A percentile compares a stretch with the other conserved stretches of the same genome.
phyloP scores from a whole-genome alignment of 1,284 basidiomycete genomes.

The Trametes pubescens region DNA sequence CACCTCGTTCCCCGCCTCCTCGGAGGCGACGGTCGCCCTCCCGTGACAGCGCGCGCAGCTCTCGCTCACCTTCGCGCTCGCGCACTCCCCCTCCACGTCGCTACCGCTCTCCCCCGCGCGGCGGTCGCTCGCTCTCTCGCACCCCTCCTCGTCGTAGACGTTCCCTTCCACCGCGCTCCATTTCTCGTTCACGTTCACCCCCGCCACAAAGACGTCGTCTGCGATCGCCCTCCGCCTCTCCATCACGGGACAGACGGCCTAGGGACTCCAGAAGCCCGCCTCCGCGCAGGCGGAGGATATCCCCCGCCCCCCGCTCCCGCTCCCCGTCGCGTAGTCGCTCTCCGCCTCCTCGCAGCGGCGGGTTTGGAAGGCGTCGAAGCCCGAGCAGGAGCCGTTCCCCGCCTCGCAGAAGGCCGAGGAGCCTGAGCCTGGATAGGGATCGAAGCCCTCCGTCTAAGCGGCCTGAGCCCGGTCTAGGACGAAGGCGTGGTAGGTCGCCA shows the following conservation, averaged over 20 bases:
- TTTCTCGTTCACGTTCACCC: constrained; percentile 46
- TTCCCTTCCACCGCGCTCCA: constrained; percentile 35
- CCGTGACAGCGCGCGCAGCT: constrained; percentile 37
- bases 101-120: constrained; percentile 36
- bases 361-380: constrained; percentile 37
- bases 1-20: constrained; percentile 40
- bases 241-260: constrained; percentile 47
- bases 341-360: constrained; percentile 30
- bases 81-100: constrained; percentile 33
- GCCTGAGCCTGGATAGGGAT: constrained; percentile 35
- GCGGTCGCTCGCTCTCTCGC: constrained; percentile 36
- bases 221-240: constrained; percentile 56
- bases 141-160: constrained; percentile 36
- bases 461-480: background rate
- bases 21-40: constrained; percentile 47
- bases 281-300: constrained; percentile 58
- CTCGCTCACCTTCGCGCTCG: constrained; percentile 35
- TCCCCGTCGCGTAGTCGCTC: constrained; percentile 44
- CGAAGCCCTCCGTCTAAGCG: constrained; percentile 37
- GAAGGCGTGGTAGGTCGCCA: constrained; percentile 18
- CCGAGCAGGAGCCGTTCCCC: constrained; percentile 47
- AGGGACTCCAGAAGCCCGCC: constrained; percentile 67
- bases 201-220: constrained; percentile 54
- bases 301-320: constrained; percentile 42
- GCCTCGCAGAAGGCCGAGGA: constrained; percentile 44